Conservation (phyloP, 306 rosid genomes). For the Psophocarpus tetragonolobus region DNA sequence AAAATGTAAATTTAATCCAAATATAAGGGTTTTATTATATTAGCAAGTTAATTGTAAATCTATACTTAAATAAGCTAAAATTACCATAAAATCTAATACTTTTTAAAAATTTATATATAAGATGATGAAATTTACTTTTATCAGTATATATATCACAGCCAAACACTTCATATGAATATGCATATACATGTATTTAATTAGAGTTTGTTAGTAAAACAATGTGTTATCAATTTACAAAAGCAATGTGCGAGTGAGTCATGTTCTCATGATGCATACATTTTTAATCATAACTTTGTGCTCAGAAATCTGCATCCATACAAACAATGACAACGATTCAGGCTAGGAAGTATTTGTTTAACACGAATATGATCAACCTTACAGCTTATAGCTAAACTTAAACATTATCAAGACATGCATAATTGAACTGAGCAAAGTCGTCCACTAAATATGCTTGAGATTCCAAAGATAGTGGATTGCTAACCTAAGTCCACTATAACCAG, state of each 20-base stretch:
- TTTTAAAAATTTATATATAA: too few relatives aligned
- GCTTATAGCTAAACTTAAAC: background rate
- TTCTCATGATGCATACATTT: background rate
- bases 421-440: background rate
- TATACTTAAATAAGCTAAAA: too few relatives aligned
- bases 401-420: background rate
- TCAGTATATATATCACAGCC: too few relatives aligned
- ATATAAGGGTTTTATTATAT: too few relatives aligned
- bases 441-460: conserved; percentile 7
- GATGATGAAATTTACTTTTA: too few relatives aligned
- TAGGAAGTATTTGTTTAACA: background rate
- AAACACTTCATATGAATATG: background rate
- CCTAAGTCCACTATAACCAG: conserved; percentile 33
- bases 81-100: too few relatives aligned
- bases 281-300: conserved; percentile 20
- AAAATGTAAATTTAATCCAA: too few relatives aligned
- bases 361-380: background rate
- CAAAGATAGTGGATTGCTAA: conserved; percentile 38
- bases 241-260: conserved; percentile 17
- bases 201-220: background rate
- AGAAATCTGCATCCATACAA: too few relatives aligned
- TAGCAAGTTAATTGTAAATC: too few relatives aligned
- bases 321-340: background rate
- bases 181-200: background rate
- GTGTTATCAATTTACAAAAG: background rate